Conservation (phyloP, 2,329 filamentous ascomycete species). For the Fusarium domesticum region DNA sequence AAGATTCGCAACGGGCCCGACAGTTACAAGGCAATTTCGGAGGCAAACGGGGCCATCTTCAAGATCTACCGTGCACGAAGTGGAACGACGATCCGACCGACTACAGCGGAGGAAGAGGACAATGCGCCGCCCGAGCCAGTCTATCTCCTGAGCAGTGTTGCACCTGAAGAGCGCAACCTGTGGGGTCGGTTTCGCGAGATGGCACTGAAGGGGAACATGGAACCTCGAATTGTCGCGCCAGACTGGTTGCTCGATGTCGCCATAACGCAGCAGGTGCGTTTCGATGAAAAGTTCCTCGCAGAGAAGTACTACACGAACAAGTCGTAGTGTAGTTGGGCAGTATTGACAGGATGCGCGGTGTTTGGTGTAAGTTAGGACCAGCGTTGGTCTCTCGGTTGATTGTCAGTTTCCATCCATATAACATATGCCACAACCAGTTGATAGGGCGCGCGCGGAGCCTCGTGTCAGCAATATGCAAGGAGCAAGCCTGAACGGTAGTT, state of each 20-base stretch:
- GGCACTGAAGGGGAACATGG: slow-evolving; percentile 74
- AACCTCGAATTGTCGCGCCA: slow-evolving; percentile 73
- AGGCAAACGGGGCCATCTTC: slow-evolving; percentile 84
- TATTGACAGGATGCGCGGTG: slow-evolving; percentile 19
- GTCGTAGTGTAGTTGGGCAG: slow-evolving; percentile 5
- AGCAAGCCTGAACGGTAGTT: no score
- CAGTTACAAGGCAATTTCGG: slow-evolving; percentile 80
- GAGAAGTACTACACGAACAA: slow-evolving; percentile 40
- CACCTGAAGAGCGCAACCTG: slow-evolving; percentile 64
- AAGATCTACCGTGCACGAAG: slow-evolving; percentile 72
- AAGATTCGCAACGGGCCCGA: slow-evolving; percentile 77
- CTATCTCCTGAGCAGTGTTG: slow-evolving; percentile 74
- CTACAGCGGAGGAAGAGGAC: slow-evolving; percentile 61
- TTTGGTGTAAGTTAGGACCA: slow-evolving; percentile 14
- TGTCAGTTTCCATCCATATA: slow-evolving; percentile 4
- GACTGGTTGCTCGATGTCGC: slow-evolving; percentile 91
- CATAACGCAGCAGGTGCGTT: slow-evolving; percentile 80
- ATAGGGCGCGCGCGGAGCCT: no score
- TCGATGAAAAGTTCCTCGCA: slow-evolving; percentile 60
- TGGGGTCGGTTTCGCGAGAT: slow-evolving; percentile 80
- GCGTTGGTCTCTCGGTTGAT: slow-evolving; percentile 10
- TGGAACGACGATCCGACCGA: slow-evolving; percentile 63
- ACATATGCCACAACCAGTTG: background rate
- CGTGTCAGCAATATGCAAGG: no score
- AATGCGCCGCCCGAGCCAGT: slow-evolving; percentile 65